Evolutionary conservation across 768 basidiomycete species (phyloP).

Genomic region (Mycena sanguinolenta): DNA sequence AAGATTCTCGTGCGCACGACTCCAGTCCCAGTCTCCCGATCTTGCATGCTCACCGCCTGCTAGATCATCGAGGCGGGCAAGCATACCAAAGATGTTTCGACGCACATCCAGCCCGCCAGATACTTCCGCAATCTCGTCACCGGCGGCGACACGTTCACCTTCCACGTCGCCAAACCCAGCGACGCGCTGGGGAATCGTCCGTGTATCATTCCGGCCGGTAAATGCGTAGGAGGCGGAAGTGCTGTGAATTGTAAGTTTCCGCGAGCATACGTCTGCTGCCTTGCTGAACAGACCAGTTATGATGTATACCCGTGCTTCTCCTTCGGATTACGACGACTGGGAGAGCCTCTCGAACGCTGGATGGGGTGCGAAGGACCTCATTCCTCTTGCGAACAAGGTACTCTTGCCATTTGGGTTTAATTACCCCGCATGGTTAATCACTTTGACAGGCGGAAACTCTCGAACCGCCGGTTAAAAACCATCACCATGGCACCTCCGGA

Average conservation of each 20-base stretch:
- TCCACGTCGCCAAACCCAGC: slow-evolving; percentile 59
- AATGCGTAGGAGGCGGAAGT: slow-evolving; percentile 74
- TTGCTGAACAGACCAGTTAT: slow-evolving; percentile 47
- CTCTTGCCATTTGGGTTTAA: neutral
- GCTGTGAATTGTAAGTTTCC: slow-evolving; percentile 66
- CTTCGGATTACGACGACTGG: slow-evolving; percentile 80
- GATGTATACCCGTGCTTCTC: slow-evolving; percentile 70
- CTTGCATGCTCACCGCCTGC: neutral
- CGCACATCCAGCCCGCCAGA: slow-evolving; percentile 68
- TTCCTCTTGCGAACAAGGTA: slow-evolving; percentile 73
- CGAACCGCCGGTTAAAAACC: slow-evolving; percentile 49
- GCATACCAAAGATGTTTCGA: slow-evolving; percentile 58
- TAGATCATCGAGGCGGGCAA: slow-evolving; percentile 72
- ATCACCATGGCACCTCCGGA: slow-evolving; percentile 65
- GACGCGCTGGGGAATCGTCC: slow-evolving; percentile 58
- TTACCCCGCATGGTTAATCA: too few species aligned
- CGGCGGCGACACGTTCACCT: slow-evolving; percentile 57
- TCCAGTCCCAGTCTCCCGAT: neutral
- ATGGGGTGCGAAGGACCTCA: slow-evolving; percentile 70
- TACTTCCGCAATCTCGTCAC: slow-evolving; percentile 57
- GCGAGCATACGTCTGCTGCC: neutral
- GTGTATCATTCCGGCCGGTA: slow-evolving; percentile 58
- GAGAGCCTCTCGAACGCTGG: slow-evolving; percentile 65
- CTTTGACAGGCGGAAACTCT: slow-evolving; percentile 56
- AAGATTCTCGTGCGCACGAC: slow-evolving; percentile 62